Base-by-base conservation (phyloP, 2,329 filamentous ascomycete genomes). In the Hypoxylon sp. region DNA sequence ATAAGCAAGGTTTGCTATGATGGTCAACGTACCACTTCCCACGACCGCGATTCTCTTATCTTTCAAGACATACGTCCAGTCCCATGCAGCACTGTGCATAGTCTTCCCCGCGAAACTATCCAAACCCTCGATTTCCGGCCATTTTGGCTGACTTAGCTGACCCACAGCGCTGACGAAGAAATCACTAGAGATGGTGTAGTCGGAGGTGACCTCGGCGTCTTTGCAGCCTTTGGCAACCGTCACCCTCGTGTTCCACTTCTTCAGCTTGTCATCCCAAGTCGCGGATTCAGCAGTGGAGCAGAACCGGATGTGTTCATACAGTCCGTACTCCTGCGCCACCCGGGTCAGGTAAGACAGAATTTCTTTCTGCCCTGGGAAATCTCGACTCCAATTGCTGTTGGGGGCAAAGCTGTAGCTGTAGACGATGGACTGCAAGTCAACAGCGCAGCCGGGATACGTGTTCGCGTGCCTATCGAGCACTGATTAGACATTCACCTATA, bases 371-470 rank as follows among this genome's bases (percentile, higher is more conserved):
- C 21, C 43, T 10, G 43, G 43, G 10, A 19, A 21, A 11, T 10
- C 10, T n/a, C n/a, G n/a, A 23, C 43, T 48, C 43, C 43, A 48
- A 17, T 48, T 21, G 10, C n/a, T 19, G 43, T 48, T 48, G 14
- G 14, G 43, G n/a, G n/a, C 43, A 23, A 48, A 48, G 19, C n/a
- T 19, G 43, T 48, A 48, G n/a, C n/a, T 19, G 43, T 48, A 48
- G 11, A 38, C n/a, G 36, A 38, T 38, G 36, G 36, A 38, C 36
- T 38, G 36, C 36, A 38, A 13, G 36, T 38, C 36, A n/a, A n/a
- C 36, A 13, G 11, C 36, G 36, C 36, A 38, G 11, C 36, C 36
- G 11, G 36, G 36, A 48, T 19, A 48, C 10, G 43, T 48, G n/a
- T 48, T 48, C 10, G 14, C 21, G 43, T 48, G 17, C 21, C 21